Percentiles rank a stretch among this genome's conserved stretches.
Evolutionary conservation across 805 yeast genomes (phyloP).

Genomic region (Suhomyces xylopsoci): DNA sequence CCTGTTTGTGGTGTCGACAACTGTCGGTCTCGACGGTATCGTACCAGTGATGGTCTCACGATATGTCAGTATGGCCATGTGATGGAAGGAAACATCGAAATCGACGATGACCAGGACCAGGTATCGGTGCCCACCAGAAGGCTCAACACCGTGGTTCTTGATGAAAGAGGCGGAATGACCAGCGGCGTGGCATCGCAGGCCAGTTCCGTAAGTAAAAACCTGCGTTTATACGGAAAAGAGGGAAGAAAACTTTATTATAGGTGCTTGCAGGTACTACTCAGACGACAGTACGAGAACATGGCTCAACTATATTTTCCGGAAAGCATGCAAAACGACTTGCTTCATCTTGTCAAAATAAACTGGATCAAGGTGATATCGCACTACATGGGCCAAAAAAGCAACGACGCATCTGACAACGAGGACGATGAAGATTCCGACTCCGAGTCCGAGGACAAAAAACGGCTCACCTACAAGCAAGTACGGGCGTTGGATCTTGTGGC

Average conservation of each 20-base stretch:
- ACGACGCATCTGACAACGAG: neutral
- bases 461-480: constrained; percentile 9
- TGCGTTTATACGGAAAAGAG: constrained; percentile 44
- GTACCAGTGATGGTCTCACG: constrained; percentile 68
- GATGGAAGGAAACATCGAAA: constrained; percentile 71
- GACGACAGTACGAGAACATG: constrained; percentile 38
- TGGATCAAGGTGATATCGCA: constrained; percentile 27
- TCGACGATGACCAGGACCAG: constrained; percentile 80
- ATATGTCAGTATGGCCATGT: constrained; percentile 93
- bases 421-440: neutral
- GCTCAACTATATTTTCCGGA: constrained; percentile 10
- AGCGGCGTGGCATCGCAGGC: constrained; percentile 3
- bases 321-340: constrained; percentile 10
- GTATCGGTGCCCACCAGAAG: constrained; percentile 50
- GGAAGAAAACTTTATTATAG: constrained; percentile 44
- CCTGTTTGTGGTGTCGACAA: constrained; percentile 86
- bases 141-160: constrained; percentile 36
- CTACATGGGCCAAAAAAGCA: neutral
- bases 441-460: neutral
- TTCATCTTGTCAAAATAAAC: constrained; percentile 26
- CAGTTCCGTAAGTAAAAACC: neutral
- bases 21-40: constrained; percentile 77
- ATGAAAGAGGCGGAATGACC: constrained; percentile 9
- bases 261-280: constrained; percentile 51
- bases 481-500: constrained; percentile 29